These are phyloP conservation scores for Magnaporthiopsis rhizophila DNA, from an alignment of 2,329 filamentous ascomycete genomes.

Conservation along the genomic window DNA sequence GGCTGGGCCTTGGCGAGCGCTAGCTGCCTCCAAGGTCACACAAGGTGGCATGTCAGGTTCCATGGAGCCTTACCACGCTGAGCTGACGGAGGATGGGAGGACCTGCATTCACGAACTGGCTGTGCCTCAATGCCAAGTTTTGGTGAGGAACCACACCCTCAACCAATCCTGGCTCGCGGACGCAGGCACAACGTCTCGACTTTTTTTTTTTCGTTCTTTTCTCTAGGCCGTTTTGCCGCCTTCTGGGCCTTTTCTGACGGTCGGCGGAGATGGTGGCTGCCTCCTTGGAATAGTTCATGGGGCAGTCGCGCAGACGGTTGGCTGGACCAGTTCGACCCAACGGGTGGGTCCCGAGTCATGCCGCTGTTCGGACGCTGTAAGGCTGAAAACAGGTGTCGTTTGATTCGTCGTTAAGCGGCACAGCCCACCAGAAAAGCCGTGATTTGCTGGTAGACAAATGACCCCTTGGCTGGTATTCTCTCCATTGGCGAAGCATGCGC, in stretches of 20 bases:
- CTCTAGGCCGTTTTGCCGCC: too few relatives aligned
- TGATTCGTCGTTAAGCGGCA: neutral
- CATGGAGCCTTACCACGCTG: neutral
- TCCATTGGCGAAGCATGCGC: neutral
- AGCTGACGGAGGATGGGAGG: neutral
- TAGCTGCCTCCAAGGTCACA: neutral
- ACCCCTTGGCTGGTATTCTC: neutral
- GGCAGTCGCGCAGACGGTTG: neutral
- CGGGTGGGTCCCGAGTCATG: neutral
- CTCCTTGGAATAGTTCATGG: too few relatives aligned
- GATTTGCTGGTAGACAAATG: neutral
- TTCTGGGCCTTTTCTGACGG: too few relatives aligned
- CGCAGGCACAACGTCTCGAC: too few relatives aligned
- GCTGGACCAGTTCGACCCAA: neutral
- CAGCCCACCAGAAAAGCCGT: constrained; percentile 8
- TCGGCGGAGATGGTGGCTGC: neutral
- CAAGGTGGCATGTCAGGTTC: neutral
- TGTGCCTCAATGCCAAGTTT: neutral
- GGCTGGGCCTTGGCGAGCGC: neutral
- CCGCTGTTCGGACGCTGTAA: neutral
- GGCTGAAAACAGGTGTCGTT: neutral
- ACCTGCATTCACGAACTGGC: too few relatives aligned
- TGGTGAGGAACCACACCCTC: neutral
- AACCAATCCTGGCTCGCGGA: neutral
- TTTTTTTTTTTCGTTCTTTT: too few relatives aligned